Evolutionary conservation across 371 early-diverging fungal species (phyloP), one percentile per base, ranked within the genome.

Genomic region (Apophysomyces sp.): DNA sequence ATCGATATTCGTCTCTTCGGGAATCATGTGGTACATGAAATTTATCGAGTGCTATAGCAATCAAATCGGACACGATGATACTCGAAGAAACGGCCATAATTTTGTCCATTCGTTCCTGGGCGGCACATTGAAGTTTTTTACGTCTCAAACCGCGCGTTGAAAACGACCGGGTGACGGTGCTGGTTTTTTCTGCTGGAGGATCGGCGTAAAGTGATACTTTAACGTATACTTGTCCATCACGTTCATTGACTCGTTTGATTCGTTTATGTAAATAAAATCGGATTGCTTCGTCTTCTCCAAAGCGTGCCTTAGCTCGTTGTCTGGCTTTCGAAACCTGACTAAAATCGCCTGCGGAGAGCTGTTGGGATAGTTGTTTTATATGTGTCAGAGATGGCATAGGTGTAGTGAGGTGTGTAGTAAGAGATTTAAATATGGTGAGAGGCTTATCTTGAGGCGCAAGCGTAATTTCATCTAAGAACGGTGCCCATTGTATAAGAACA

Each of bases 401-500:
- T 13, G 84, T 84, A 0, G 84, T 86, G 28, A 84, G 70, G 67
- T 84, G 85, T 12, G 80, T 78, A n/a, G 77, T 84, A 1, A 86
- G 64, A 8, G 86, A 82, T 52, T 83, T 81, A 58, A 81, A 86
- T n/a, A 86, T 86, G 2, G 81, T 69, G 57, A 86, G 66, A 6
- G 86, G 86, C 66, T 83, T 83, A 57, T 86, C 86, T 57, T 79
- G 76, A 0, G 84, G 78, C 8, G 74, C 76, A 55, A 86, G 59
- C 4, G 78, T 77, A n/a, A 82, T 74, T 61, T 86, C 86, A 53
- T 86, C 86, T 86, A 63, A 13, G 49, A 37, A 36, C 13, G 21
- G 26, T 34, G 0, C 34, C 34, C 34, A 8, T 11, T 8, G 11
- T 18, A 21, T 34, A 41, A 41, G 18, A 3, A 37, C n/a, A 13